Evolutionary conservation across 2,329 filamentous ascomycete species (phyloP), one percentile per base, ranked within the genome.

Genomic region (Penicillium hordei): DNA sequence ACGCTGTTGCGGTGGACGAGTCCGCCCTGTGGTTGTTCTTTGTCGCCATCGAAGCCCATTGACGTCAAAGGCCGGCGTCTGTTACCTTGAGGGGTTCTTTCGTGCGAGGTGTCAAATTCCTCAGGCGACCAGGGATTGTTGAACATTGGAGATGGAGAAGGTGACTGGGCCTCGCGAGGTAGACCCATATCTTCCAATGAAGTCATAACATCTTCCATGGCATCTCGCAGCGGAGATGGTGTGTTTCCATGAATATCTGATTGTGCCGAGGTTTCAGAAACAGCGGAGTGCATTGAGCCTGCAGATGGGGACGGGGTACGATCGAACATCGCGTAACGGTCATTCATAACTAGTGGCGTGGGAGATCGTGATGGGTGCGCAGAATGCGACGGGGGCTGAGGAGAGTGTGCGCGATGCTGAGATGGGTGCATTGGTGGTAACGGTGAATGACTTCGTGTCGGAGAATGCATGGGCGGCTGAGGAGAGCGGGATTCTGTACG

Each of bases 141-240:
- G 48, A 74, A 74, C 0, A 82, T 78, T 42, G 85, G 81, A 0
- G 85, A 82, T 29, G 83, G 82, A 34, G 60, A 63, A 36, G 80
- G 68, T 61, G 80, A 79, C 31, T 77, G 73, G 12, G 71, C 75
- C 23, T 82, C 77, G 55, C 82, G 82, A 42, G 84, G 79, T 65
- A 88, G 80, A 19, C 88, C 88, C 81, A 99, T 90, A 59, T 93
- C 92, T 70, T 96, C 89, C 43, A 99, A 77, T 55, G 94, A 95
- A 64, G 94, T 91, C 86, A 97, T 97, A 4, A 99, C 93, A 74
- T 95, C 93, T 70, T 97, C 93, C 92, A 99, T 99, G 1, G 94
- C 94, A 73, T 93, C 91, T 58, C 94, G 84, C 3, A 99, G 79
- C 0, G 94, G 94, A 2, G 94, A 97, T 1, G 94, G 94, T 0